These are phyloP conservation scores for Zychaea mexicana DNA, from an alignment of 371 early-diverging fungal genomes.

Conservation along the genomic window DNA sequence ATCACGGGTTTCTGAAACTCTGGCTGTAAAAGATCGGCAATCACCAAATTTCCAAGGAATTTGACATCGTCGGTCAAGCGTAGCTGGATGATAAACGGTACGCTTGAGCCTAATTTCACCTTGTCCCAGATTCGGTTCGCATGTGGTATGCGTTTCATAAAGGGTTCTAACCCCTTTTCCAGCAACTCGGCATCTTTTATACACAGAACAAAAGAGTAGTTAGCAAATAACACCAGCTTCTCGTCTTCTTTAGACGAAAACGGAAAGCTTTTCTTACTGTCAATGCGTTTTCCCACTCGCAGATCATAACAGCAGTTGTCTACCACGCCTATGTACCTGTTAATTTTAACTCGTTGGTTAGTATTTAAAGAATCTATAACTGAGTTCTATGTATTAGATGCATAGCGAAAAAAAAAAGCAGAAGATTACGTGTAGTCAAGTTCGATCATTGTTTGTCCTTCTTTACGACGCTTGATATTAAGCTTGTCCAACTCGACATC, in stretches of 20 bases:
- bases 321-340: conserved; percentile 15
- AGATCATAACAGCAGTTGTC: conserved; percentile 18
- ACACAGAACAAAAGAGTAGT: neutral
- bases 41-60: conserved; percentile 11
- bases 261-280: neutral
- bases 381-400: neutral
- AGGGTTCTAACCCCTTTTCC: neutral
- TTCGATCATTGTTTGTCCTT: conserved; percentile 3
- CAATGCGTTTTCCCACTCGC: neutral
- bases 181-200: conserved; percentile 6
- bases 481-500: conserved; percentile 1
- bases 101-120: neutral
- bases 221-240: neutral
- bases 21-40: conserved; percentile 16
- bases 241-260: neutral
- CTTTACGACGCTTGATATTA: conserved; percentile 7
- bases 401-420: neutral
- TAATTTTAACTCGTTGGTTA: neutral
- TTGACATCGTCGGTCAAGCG: conserved; percentile 17
- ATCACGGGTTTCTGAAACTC: neutral
- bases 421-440: conserved; percentile 16
- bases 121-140: conserved; percentile 11
- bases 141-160: conserved; percentile 7
- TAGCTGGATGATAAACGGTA: conserved; percentile 11
- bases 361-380: neutral